These are phyloP conservation scores for Phoma sp. DNA, from an alignment of 2,329 filamentous ascomycete species.

Conservation along the genomic window DNA sequence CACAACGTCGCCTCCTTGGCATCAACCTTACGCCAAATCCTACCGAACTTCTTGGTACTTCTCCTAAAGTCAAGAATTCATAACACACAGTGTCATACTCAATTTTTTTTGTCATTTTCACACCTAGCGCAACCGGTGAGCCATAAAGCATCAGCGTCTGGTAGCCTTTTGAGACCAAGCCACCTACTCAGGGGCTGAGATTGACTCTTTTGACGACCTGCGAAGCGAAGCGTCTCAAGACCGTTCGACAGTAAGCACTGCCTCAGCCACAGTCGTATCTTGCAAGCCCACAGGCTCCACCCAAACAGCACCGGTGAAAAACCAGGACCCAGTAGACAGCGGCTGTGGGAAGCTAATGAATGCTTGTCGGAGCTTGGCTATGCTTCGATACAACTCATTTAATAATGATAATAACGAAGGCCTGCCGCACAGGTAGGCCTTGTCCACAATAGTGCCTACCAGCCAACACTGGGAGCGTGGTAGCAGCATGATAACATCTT, in stretches of 20 bases:
- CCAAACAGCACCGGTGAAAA: neutral
- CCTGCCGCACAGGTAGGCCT: too few species aligned
- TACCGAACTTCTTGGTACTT: neutral
- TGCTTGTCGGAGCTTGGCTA: conserved; percentile 12
- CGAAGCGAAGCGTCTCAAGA: neutral
- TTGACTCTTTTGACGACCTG: neutral
- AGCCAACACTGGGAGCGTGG: neutral
- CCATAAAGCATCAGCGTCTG: too few species aligned
- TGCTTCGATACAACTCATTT: neutral
- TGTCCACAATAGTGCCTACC: neutral
- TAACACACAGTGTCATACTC: too few species aligned
- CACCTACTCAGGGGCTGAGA: neutral
- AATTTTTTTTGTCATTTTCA: too few species aligned
- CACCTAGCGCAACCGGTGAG: too few species aligned
- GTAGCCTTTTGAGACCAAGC: neutral
- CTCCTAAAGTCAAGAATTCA: too few species aligned
- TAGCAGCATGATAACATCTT: neutral
- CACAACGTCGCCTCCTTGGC: conserved; percentile 14
- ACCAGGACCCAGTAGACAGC: neutral
- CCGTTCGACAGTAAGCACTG: neutral
- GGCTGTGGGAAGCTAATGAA: neutral
- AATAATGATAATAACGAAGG: too few species aligned
- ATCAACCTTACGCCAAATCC: neutral
- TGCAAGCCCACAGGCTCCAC: neutral
- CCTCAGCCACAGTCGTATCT: neutral